phyloP scores from a whole-genome alignment of 176 grass and related monocot species.

The Eragrostis curvula region DNA sequence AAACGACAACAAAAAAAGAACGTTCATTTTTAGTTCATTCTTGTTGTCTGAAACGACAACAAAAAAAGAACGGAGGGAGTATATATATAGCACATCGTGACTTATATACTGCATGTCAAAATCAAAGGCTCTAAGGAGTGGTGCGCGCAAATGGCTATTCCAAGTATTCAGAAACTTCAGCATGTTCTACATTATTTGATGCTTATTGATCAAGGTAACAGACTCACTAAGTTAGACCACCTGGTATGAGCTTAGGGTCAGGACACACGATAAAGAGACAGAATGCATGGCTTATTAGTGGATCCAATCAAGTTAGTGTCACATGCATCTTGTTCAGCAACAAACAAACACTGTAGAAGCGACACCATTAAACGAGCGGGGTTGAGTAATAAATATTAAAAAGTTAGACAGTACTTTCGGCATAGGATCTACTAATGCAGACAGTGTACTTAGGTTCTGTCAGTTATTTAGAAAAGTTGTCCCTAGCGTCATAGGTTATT shows the following conservation, averaged over 20 bases:
- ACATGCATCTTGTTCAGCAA: conserved; percentile 24
- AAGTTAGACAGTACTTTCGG: conserved; percentile 15
- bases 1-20: too few relatives aligned
- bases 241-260: neutral
- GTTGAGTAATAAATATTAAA: neutral
- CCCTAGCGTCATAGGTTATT: neutral
- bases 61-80: too few relatives aligned
- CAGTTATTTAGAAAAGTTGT: neutral
- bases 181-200: neutral
- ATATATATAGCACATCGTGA: neutral
- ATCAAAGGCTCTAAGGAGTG: neutral
- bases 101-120: neutral
- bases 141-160: neutral
- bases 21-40: too few relatives aligned
- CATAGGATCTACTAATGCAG: conserved; percentile 15
- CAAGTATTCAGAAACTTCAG: neutral
- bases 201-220: neutral
- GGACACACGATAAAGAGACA: neutral
- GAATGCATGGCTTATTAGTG: neutral
- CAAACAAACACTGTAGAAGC: conserved; percentile 22
- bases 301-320: neutral
- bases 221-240: neutral
- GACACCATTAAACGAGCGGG: conserved; percentile 2
- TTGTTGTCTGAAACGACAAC: too few relatives aligned
- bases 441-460: conserved; percentile 22